Conservation (phyloP, 208 protist species). For the Porcisia hertigi region DNA sequence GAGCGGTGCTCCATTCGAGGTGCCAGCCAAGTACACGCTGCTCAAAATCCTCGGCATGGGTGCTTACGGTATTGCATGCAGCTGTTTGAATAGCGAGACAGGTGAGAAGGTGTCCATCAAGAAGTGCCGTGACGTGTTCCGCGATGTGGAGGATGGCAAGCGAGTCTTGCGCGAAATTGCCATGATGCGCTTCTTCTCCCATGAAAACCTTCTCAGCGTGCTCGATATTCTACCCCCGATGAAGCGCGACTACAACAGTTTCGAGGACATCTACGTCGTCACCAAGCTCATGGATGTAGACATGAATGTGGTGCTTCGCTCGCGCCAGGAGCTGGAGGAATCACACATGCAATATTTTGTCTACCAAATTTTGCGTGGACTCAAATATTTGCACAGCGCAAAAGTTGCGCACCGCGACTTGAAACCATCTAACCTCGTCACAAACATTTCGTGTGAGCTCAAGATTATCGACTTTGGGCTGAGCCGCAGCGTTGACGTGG, state of each 20-base stretch:
- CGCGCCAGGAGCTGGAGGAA: constrained; percentile 90
- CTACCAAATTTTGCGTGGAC: constrained; percentile 88
- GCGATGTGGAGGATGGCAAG: constrained; percentile 92
- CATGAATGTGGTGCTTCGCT: constrained; percentile 93
- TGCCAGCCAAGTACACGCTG: constrained; percentile 76
- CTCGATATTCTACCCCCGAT: constrained; percentile 93
- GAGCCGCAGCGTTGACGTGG: constrained; percentile 82
- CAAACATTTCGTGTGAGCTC: constrained; percentile 82
- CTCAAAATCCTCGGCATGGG: constrained; percentile 95
- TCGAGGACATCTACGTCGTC: constrained; percentile 96
- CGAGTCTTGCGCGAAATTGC: constrained; percentile 93
- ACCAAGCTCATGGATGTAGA: constrained; percentile 97
- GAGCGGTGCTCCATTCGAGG: constrained; percentile 81
- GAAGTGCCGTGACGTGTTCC: constrained; percentile 88
- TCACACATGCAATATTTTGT: constrained; percentile 87
- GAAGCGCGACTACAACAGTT: constrained; percentile 84
- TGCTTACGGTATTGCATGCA: constrained; percentile 96
- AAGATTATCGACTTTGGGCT: constrained; percentile 94
- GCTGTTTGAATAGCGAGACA: constrained; percentile 77
- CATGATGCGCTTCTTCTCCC: constrained; percentile 93
- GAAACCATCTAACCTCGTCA: constrained; percentile 91
- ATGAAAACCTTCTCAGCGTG: constrained; percentile 93
- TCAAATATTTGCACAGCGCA: constrained; percentile 91
- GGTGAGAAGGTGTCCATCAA: constrained; percentile 90
- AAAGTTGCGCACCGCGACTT: constrained; percentile 91